Evolutionary conservation across 331 rosid species (phyloP), one percentile per base, ranked within the genome.

Genomic region (Prunus yedoensis): DNA sequence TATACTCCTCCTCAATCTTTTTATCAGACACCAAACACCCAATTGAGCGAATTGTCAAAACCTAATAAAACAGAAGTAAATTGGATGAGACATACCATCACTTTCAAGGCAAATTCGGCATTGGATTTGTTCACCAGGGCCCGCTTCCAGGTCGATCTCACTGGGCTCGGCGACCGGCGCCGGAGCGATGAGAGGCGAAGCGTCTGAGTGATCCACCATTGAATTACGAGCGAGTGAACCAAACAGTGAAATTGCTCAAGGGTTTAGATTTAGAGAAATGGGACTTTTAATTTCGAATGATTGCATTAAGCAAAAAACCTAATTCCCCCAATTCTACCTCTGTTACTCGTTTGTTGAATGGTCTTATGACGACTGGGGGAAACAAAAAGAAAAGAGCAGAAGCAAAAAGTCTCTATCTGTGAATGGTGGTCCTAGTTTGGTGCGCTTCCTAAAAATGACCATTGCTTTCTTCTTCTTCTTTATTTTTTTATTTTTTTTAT

Each of bases 51-150:
- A 49, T 18, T 50, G 59, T 32, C 47, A 41, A 79, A 81, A 78
- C 77, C 80, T 30, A 73, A 9, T 1, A 38, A 54, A 69, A 27
- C 28, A 52, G 41, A 70, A 43, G 28, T 8, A 35, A 65, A 70
- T 21, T 16, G 59, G 38, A 61, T 1, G 21, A 70, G 25, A 81
- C 69, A 78, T 85, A 95, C 99, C 99, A 61, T 95, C 97, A 8
- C 96, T 89, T 83, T 95, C 99, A 49, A 95, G 99, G 79, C 99
- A 95, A 90, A 95, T 95, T 78, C 97, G 90, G 85, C 99, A 95
- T 43, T 95, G 99, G 76, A 92, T 95, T 85, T 95, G 97, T 60
- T 95, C 99, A 52, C 91, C 83, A 73, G 96, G 97, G 32, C 99
- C 99, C 1, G 97, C 97, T 86, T 95, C 99, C 57, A 95, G 97